These are phyloP conservation scores for Amoeboaphelidium occidentale DNA, from an alignment of 371 early-diverging fungal species.

Conservation along the genomic window DNA sequence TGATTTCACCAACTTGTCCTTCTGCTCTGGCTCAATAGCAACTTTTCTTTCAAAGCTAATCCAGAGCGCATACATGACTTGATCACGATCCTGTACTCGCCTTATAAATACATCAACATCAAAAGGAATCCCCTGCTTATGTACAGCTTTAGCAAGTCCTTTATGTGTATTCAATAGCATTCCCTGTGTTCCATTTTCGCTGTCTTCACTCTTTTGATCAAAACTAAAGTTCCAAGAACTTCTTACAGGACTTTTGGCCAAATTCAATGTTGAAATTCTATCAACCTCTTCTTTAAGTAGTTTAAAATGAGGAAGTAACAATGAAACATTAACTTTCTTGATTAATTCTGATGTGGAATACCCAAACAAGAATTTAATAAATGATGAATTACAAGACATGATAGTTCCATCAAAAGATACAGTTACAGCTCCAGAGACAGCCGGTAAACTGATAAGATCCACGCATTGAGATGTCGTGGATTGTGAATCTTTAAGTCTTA, in stretches of 20 bases:
- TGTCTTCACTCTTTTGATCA: background rate
- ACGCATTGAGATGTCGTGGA: too few relatives aligned
- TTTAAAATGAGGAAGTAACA: background rate
- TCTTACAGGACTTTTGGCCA: background rate
- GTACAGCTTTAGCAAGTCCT: background rate
- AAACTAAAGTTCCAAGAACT: background rate
- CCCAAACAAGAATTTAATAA: background rate
- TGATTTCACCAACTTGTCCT: background rate
- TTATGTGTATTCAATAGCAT: background rate
- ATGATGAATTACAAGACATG: background rate
- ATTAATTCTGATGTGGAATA: background rate
- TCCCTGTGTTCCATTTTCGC: background rate
- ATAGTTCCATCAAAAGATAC: background rate
- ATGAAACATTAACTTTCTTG: background rate
- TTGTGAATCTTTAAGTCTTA: too few relatives aligned
- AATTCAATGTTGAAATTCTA: background rate
- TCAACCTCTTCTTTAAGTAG: background rate
- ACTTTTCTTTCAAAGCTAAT: background rate
- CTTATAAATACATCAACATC: background rate
- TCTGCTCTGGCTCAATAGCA: background rate
- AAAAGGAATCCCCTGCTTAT: background rate
- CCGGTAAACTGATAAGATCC: too few relatives aligned
- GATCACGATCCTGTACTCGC: background rate
- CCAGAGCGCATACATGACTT: background rate
- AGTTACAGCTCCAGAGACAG: background rate